Percentiles rank a stretch among this genome's conserved stretches.
These are phyloP conservation scores for Aegle marmelos DNA, from an alignment of 345 rosid species.

Conservation along the genomic window DNA sequence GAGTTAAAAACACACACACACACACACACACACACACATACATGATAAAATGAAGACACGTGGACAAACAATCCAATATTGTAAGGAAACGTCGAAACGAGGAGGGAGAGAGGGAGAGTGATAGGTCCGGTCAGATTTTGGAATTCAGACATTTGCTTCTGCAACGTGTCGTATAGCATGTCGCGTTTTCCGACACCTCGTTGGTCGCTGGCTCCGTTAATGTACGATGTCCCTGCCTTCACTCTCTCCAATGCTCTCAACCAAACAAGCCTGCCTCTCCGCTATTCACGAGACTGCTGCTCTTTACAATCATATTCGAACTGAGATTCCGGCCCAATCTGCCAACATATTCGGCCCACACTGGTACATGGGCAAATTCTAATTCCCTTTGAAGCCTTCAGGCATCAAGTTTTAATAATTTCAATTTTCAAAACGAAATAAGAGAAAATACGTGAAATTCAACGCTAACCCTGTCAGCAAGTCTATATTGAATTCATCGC, in stretches of 20 bases:
- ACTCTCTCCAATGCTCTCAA: neutral
- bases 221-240: constrained; percentile 7
- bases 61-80: neutral
- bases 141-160: constrained; percentile 14
- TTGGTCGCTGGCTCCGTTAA: constrained; percentile 16
- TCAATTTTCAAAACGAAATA: neutral
- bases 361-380: neutral
- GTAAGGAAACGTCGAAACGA: too few relatives aligned
- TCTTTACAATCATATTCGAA: neutral
- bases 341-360: neutral
- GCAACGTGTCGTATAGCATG: constrained; percentile 16
- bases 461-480: neutral
- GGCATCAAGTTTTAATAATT: neutral
- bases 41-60: neutral
- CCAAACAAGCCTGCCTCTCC: neutral
- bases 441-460: neutral
- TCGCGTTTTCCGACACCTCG: constrained; percentile 23
- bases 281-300: neutral
- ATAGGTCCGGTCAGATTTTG: neutral
- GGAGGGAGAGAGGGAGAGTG: neutral
- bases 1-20: neutral
- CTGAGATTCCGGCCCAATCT: neutral
- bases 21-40: neutral
- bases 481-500: neutral
- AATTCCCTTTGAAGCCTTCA: too few relatives aligned